Evolutionary conservation across 108 stramenopile species (phyloP).

Genomic region (Pseudonitzschia pungens): DNA sequence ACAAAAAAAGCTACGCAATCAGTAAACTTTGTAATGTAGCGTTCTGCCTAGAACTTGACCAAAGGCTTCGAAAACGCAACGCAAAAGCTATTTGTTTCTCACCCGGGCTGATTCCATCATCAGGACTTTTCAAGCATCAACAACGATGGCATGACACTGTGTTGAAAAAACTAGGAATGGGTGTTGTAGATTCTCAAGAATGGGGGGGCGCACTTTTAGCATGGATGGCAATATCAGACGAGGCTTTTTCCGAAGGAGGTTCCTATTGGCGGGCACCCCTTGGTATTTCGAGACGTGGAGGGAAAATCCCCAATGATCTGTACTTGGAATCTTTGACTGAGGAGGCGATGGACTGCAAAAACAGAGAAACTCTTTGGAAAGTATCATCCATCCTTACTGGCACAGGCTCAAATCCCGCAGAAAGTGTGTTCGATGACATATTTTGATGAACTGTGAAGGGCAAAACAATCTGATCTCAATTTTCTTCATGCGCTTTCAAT

Average conservation of each 20-base stretch:
- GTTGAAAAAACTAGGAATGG: conserved; percentile 17
- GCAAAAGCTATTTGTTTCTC: conserved; percentile 37
- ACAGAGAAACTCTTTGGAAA: conserved; percentile 15
- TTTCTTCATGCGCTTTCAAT: too few relatives aligned
- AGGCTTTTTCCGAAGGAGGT: conserved; percentile 12
- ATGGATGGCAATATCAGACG: conserved; percentile 35
- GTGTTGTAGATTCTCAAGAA: conserved; percentile 21
- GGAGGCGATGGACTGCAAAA: conserved; percentile 6
- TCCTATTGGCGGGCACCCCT: conserved; percentile 29
- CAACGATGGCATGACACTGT: conserved; percentile 16
- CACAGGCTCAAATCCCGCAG: neutral
- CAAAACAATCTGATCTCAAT: neutral
- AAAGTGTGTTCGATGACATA: neutral
- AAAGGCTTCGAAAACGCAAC: conserved; percentile 18
- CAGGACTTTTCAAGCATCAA: conserved; percentile 47
- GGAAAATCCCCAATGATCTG: conserved; percentile 25
- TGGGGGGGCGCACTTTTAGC: conserved; percentile 30
- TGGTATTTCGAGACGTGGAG: conserved; percentile 26
- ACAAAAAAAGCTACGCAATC: conserved; percentile 34
- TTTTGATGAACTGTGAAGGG: neutral
- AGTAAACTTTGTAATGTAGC: conserved; percentile 46
- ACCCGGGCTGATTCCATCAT: conserved; percentile 38
- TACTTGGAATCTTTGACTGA: conserved; percentile 13
- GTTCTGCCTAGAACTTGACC: conserved; percentile 27
- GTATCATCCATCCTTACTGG: conserved; percentile 6